A percentile compares a stretch with the other conserved stretches of the same genome.
phyloP scores from a whole-genome alignment of 2,329 filamentous ascomycete species.

The Penicillium sp. region DNA sequence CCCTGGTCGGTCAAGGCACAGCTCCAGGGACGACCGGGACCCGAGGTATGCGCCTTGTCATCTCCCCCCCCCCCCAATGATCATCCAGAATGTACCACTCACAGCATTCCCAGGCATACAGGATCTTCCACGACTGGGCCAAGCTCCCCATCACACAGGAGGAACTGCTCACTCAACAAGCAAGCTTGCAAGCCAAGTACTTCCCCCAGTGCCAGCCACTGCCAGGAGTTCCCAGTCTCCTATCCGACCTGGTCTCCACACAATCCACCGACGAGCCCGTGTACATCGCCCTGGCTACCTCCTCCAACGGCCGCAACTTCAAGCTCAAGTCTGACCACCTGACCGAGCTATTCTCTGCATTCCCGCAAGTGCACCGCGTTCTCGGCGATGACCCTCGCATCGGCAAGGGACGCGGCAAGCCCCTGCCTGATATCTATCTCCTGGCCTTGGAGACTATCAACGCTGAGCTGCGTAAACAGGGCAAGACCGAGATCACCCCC shows the following conservation, averaged over 20 bases:
- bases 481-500: conserved; percentile 66
- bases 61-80: not conserved
- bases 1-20: conserved; percentile 95
- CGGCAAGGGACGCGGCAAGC: conserved; percentile 80
- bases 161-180: conserved; percentile 64
- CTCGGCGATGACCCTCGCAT: conserved; percentile 85
- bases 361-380: conserved; percentile 71
- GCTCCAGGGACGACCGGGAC: conserved; percentile 68
- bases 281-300: conserved; percentile 85
- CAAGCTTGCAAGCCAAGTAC: conserved; percentile 65
- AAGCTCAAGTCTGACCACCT: conserved; percentile 70
- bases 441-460: conserved; percentile 86
- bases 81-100: not conserved
- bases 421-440: conserved; percentile 90
- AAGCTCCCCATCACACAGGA: conserved; percentile 74
- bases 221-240: conserved; percentile 72
- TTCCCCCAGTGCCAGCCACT: conserved; percentile 78
- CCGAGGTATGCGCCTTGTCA: conserved; percentile 46
- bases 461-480: conserved; percentile 60
- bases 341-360: conserved; percentile 56
- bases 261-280: conserved; percentile 51
- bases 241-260: conserved; percentile 48
- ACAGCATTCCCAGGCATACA: conserved; percentile 49
- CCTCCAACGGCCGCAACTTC: conserved; percentile 72
- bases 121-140: conserved; percentile 78